Evolutionary conservation across 2,329 filamentous ascomycete species (phyloP), one percentile per base, ranked within the genome.

Genomic region (Epichloe brachyelytri): DNA sequence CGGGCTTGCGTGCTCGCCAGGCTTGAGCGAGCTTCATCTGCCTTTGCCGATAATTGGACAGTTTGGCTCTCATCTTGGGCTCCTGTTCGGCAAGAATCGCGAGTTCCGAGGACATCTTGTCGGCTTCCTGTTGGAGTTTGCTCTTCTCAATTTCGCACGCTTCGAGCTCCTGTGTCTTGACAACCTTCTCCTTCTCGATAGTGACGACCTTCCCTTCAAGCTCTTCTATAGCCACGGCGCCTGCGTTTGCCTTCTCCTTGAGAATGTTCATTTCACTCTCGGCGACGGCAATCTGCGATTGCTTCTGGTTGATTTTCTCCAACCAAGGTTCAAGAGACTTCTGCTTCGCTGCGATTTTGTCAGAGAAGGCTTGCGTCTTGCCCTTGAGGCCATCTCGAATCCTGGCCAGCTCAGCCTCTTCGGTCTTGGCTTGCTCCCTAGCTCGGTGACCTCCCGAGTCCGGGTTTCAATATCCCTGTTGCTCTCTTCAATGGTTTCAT

Each of bases 271-370:
- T 79, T 66, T 98, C 91, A 66, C 89, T 95, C 65, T 95, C 87
- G 1, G 93, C 89, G 11, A 98, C 90, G 4, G 91, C 91, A 58
- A 96, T 94, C 3, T 86, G 82, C 0, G 90, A 96, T 62, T 93
- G 86, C 66, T 95, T 97, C 63, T 95, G 85, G 66, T 93, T 96
- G 71, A 98, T 91, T 69, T 93, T 97, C 57, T 89, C 89, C 59
- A 85, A 90, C 93, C 93, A 98, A 0, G 93, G 93, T 68, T 97
- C 91, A 11, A 98, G 75, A 1, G 88, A 85, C 68, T 94, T 96
- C 63, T 98, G 93, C 69, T 95, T 96, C 4, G 76, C 77, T 0
- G 89, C 83, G 58, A 98, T 97, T 62, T 96, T 78, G 59, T 98
- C 89, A 0, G 91, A 97, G 55, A 96, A 86, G 6, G 82, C 85